phyloP scores from a whole-genome alignment of 148 eudicot genomes.

The Cornus suecica region DNA sequence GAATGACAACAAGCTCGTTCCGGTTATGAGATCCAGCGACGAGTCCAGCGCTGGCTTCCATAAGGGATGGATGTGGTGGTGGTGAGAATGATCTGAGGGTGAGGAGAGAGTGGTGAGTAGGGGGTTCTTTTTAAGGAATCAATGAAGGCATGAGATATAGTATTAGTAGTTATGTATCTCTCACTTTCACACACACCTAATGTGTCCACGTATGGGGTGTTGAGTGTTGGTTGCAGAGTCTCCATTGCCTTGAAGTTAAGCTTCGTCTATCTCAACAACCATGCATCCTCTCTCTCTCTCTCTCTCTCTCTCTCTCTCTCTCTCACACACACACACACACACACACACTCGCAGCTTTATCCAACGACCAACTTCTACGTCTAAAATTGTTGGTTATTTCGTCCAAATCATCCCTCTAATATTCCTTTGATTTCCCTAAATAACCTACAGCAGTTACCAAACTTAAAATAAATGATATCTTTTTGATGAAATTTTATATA shows the following conservation, averaged over 20 bases:
- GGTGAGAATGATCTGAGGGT: slow-evolving; percentile 15
- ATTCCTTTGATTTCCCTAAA: background rate
- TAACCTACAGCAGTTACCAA: too few species aligned
- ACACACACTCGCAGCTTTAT: background rate
- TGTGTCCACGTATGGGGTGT: slow-evolving; percentile 24
- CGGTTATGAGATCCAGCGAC: slow-evolving; percentile 99
- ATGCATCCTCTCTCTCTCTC: background rate
- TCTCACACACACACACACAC: slow-evolving; percentile 9
- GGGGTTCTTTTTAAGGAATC: slow-evolving; percentile 44
- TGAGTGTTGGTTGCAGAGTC: slow-evolving; percentile 80
- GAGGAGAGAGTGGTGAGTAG: slow-evolving; percentile 14
- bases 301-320: slow-evolving; percentile 1
- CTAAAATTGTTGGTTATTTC: background rate
- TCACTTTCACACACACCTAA: slow-evolving; percentile 41
- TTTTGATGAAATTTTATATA: too few species aligned
- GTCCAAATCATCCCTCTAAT: background rate
- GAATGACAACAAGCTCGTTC: slow-evolving; percentile 95
- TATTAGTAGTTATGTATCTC: slow-evolving; percentile 7
- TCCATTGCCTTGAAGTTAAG: slow-evolving; percentile 94
- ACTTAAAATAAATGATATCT: too few species aligned
- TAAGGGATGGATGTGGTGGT: slow-evolving; percentile 21
- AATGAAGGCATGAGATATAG: slow-evolving; percentile 22
- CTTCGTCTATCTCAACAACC: slow-evolving; percentile 63
- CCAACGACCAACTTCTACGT: slow-evolving; percentile 10
- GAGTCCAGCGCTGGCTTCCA: slow-evolving; percentile 98